Evolutionary conservation across 176 grass and related monocot genomes (phyloP).

Genomic region (Oryza longistaminata): DNA sequence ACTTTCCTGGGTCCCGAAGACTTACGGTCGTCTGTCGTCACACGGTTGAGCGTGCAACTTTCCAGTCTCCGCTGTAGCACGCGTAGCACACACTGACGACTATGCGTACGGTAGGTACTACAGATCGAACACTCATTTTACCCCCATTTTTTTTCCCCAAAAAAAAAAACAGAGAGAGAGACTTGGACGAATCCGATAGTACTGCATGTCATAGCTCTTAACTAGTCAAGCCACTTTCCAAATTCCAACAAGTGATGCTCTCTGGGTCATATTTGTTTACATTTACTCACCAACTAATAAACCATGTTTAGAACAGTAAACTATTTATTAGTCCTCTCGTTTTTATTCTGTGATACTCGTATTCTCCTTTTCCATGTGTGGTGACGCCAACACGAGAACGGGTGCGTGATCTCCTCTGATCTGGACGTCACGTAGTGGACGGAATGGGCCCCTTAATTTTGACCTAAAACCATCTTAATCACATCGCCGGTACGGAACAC

Average conservation of each 20-base stretch:
- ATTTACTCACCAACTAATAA: neutral
- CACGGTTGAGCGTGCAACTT: neutral
- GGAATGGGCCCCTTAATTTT: neutral
- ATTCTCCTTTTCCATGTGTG: too few species aligned
- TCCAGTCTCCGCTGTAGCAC: neutral
- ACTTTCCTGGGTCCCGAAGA: neutral
- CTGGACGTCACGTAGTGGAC: neutral
- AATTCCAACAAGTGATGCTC: too few species aligned
- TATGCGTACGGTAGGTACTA: too few species aligned
- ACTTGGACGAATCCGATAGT: too few species aligned
- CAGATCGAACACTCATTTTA: too few species aligned
- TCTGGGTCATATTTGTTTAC: too few species aligned
- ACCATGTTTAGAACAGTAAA: neutral
- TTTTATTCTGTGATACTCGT: neutral
- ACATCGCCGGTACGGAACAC: slow-evolving; percentile 36
- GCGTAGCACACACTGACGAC: neutral
- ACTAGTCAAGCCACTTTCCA: too few species aligned
- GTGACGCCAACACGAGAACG: slow-evolving; percentile 9
- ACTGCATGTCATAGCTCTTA: too few species aligned
- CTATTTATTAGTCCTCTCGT: neutral
- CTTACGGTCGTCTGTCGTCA: neutral
- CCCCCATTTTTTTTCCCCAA: too few species aligned
- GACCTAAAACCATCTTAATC: slow-evolving; percentile 34
- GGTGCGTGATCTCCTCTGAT: too few species aligned
- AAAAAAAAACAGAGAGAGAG: too few species aligned